Evolutionary conservation across 495 filamentous ascomycete genomes (phyloP), one percentile per base, ranked within the genome.

Genomic region (Cladorrhinum samala): DNA sequence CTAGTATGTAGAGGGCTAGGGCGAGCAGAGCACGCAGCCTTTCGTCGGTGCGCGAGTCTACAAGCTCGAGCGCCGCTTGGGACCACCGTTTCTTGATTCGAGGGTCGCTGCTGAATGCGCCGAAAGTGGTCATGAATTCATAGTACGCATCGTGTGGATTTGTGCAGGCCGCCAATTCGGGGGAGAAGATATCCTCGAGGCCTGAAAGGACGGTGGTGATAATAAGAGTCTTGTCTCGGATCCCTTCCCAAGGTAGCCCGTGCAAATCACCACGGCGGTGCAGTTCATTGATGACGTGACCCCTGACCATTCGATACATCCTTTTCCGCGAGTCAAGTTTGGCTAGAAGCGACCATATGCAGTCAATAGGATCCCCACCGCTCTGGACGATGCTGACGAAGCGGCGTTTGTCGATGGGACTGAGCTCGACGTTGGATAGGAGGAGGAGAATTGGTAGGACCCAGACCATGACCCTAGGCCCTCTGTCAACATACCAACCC

Each of bases 351-450:
- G 46, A 46, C 53, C 53, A 56, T 0, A 46, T 6, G 6, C 23
- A 18, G 18, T 50, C 53, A 9, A 56, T 20, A 8, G 53, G 53
- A 33, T 56, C 41, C 1, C 53, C 47, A 9, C 44, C 19, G 18
- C 20, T 37, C 2, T 51, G 46, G 1, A 46, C 4, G 11, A 45
- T 20, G 8, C 38, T 24, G 9, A 41, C 23, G 17, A 56, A 27
- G 2, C 47, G 37, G 9, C 41, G 33, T 19, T 50, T 56, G 16
- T 50, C 46, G 1, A 46, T 38, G 3, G 53, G 46, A n/a, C 38
- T 42, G 9, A 56, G 39, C 47, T 50, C 53, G 25, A 56, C 38
- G 47, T 50, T 56, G 27, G 40, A 45, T 9, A 56, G 38, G 17
- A 56, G 46, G 8, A 56, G 47, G 5, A 50, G n/a, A 14, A 56